These are phyloP conservation scores for Boeremia lycopersici DNA, from an alignment of 2,329 filamentous ascomycete species.

Conservation along the genomic window DNA sequence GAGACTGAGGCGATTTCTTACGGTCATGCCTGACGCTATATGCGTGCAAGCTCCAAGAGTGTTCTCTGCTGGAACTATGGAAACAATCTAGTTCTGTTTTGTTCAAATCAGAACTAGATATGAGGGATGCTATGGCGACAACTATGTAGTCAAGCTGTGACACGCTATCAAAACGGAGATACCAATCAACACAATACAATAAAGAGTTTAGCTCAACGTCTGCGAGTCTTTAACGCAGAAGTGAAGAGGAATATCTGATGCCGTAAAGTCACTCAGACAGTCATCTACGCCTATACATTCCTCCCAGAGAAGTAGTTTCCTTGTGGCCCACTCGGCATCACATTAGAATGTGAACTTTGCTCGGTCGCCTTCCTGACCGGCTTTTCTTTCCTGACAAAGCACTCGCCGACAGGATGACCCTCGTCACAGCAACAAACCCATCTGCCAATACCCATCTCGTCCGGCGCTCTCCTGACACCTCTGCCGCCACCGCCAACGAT, in stretches of 20 bases:
- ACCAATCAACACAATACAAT: too few species aligned
- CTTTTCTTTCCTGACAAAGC: constrained; percentile 58
- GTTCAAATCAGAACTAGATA: too few species aligned
- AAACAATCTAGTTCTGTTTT: too few species aligned
- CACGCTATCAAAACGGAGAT: too few species aligned
- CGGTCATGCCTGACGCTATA: background rate
- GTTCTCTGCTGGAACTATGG: too few species aligned
- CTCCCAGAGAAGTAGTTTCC: constrained; percentile 10
- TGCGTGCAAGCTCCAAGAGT: too few species aligned
- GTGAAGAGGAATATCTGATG: background rate
- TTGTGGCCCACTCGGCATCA: constrained; percentile 9
- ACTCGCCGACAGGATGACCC: constrained; percentile 72
- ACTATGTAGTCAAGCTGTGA: too few species aligned
- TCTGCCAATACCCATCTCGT: constrained; percentile 69
- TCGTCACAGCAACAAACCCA: constrained; percentile 70
- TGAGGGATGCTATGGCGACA: too few species aligned
- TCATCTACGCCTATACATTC: background rate
- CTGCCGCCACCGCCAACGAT: constrained; percentile 80
- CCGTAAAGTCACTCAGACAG: background rate
- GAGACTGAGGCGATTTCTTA: background rate
- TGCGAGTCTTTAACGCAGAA: background rate
- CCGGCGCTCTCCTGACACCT: constrained; percentile 66
- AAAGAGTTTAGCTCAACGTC: too few species aligned
- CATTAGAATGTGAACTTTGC: constrained; percentile 9
- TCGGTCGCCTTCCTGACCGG: constrained; percentile 27